Conservation (phyloP, 805 yeast genomes). For the Wickerhamiella occidentalis region DNA sequence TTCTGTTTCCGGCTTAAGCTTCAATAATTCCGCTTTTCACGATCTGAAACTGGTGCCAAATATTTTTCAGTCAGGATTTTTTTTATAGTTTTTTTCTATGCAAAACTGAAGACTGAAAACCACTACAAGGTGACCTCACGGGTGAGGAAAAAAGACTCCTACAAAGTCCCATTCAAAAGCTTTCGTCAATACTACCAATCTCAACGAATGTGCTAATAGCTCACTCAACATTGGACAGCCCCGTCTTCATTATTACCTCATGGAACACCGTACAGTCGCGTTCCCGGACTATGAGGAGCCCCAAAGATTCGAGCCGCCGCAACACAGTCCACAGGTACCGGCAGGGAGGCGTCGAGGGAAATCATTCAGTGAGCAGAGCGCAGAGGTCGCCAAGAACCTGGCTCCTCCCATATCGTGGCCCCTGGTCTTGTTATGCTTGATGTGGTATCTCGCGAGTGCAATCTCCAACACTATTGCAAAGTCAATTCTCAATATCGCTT, state of each 20-base stretch:
- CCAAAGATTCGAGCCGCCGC: not conserved
- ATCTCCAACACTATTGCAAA: slow-evolving; percentile 74
- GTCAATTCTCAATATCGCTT: slow-evolving; percentile 53
- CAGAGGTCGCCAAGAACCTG: slow-evolving; percentile 29
- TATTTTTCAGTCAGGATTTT: too few relatives aligned
- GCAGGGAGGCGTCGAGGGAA: slow-evolving; percentile 17
- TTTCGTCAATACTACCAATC: not conserved
- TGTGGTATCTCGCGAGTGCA: slow-evolving; percentile 76
- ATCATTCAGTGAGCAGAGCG: slow-evolving; percentile 22
- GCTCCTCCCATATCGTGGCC: slow-evolving; percentile 35
- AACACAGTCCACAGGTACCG: not conserved
- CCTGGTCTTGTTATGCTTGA: slow-evolving; percentile 44
- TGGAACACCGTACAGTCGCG: slow-evolving; percentile 10
- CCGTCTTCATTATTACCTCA: slow-evolving; percentile 2
- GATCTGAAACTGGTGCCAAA: too few relatives aligned
- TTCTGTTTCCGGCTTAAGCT: too few relatives aligned
- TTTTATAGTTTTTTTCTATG: too few relatives aligned
- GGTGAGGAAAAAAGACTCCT: too few relatives aligned
- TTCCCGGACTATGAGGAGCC: slow-evolving; percentile 8
- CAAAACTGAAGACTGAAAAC: too few relatives aligned
- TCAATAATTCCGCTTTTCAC: too few relatives aligned
- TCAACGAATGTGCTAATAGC: not conserved
- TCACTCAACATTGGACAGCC: not conserved
- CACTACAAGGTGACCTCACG: too few relatives aligned
- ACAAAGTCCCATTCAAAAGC: too few relatives aligned